Conservation (phyloP, 352 stramenopile species). For the Pythium biforme region DNA sequence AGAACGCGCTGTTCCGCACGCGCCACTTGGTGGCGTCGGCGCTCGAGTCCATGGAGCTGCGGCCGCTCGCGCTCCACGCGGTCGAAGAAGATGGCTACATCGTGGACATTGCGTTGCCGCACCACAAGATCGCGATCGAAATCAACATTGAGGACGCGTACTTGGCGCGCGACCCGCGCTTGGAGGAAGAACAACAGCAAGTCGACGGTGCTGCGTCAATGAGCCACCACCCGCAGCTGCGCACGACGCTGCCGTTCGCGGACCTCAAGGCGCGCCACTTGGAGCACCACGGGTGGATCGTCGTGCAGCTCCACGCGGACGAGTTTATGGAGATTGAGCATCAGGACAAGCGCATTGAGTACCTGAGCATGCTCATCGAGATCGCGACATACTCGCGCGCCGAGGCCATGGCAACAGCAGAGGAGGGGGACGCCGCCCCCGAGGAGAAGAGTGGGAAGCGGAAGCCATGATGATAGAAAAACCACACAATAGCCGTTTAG, state of each 20-base stretch:
- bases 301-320: slow-evolving; percentile 61
- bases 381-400: slow-evolving; percentile 42
- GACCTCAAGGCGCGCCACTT: slow-evolving; percentile 69
- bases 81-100: slow-evolving; percentile 39
- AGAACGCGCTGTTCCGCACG: slow-evolving; percentile 56
- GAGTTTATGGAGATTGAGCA: slow-evolving; percentile 51
- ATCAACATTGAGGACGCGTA: slow-evolving; percentile 59
- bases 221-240: slow-evolving; percentile 7
- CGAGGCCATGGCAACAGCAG: slow-evolving; percentile 6
- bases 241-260: slow-evolving; percentile 49
- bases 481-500: no score
- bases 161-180: slow-evolving; percentile 17
- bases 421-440: not conserved
- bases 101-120: slow-evolving; percentile 49
- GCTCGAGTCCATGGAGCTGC: slow-evolving; percentile 50
- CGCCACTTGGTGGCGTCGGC: slow-evolving; percentile 57
- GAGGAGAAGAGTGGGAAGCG: not conserved
- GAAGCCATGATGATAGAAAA: no score
- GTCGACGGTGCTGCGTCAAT: not conserved
- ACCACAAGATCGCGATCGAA: slow-evolving; percentile 63
- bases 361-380: slow-evolving; percentile 71
- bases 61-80: slow-evolving; percentile 18
- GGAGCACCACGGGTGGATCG: slow-evolving; percentile 59
- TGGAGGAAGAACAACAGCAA: slow-evolving; percentile 24
- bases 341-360: slow-evolving; percentile 47